These are phyloP conservation scores for Penicillium nordicum DNA, from an alignment of 2,329 filamentous ascomycete species.

Conservation along the genomic window DNA sequence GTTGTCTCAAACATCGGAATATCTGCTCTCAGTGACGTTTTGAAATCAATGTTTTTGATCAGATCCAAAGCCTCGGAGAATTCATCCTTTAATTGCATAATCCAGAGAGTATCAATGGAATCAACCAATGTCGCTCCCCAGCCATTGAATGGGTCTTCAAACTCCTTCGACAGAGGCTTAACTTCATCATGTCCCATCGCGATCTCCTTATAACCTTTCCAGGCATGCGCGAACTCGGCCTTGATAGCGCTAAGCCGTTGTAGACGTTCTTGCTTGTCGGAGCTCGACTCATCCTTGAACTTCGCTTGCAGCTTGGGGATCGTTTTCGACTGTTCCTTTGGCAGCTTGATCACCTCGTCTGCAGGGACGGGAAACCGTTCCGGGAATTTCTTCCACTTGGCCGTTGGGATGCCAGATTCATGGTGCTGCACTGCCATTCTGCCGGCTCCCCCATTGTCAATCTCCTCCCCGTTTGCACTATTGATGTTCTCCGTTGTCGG, in stretches of 20 bases:
- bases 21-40: conserved; percentile 60
- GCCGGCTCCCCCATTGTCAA: conserved; percentile 34
- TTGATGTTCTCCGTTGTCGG: background rate
- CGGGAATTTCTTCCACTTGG: conserved; percentile 70
- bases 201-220: conserved; percentile 74
- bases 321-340: conserved; percentile 63
- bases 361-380: conserved; percentile 75
- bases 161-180: conserved; percentile 64
- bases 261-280: conserved; percentile 60
- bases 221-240: conserved; percentile 71
- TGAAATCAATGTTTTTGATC: conserved; percentile 77
- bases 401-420: conserved; percentile 27
- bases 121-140: conserved; percentile 90
- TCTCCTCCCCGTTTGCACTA: conserved; percentile 15
- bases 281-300: conserved; percentile 63
- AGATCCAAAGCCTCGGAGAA: conserved; percentile 73
- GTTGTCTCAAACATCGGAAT: conserved; percentile 93
- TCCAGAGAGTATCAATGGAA: conserved; percentile 78
- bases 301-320: conserved; percentile 74
- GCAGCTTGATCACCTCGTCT: conserved; percentile 70
- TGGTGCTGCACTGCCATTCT: conserved; percentile 30
- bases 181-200: conserved; percentile 89
- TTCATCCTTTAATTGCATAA: conserved; percentile 74
- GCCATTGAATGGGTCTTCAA: conserved; percentile 79
- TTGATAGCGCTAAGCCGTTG: conserved; percentile 65